phyloP scores from a whole-genome alignment of 495 filamentous ascomycete genomes.

The Penicillium bovifimosum region DNA sequence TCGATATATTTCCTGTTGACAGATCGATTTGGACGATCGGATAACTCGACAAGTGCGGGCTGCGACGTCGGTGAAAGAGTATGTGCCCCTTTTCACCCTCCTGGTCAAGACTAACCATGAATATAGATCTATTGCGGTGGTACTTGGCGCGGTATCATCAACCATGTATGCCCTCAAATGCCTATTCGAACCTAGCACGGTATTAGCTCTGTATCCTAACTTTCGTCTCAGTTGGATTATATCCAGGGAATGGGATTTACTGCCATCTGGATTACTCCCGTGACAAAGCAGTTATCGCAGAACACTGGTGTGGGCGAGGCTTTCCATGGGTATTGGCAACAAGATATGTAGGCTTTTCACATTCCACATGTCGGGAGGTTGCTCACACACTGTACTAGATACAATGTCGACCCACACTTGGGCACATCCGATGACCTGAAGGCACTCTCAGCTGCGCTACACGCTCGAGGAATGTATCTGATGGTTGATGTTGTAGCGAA shows the following conservation, averaged over 20 bases:
- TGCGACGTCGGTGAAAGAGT: slow-evolving; percentile 43
- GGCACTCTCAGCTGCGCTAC: slow-evolving; percentile 52
- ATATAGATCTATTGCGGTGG: slow-evolving; percentile 63
- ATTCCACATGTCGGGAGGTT: not conserved
- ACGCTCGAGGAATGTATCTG: slow-evolving; percentile 61
- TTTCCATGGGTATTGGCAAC: slow-evolving; percentile 76
- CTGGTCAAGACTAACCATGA: not conserved
- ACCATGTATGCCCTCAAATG: slow-evolving; percentile 42
- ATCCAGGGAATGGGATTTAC: slow-evolving; percentile 76
- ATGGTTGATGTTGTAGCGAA: slow-evolving; percentile 84
- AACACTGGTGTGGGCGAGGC: slow-evolving; percentile 48
- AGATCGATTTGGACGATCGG: slow-evolving; percentile 65
- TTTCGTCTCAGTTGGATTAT: slow-evolving; percentile 34
- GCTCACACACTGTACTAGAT: slow-evolving; percentile 22
- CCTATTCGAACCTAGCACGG: not conserved
- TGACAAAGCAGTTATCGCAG: slow-evolving; percentile 55
- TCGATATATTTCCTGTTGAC: slow-evolving; percentile 73
- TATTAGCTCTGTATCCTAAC: not conserved
- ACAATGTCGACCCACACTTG: slow-evolving; percentile 57
- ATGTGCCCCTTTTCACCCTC: not conserved
- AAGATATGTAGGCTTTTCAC: slow-evolving; percentile 45
- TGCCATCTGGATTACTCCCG: slow-evolving; percentile 77
- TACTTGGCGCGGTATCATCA: slow-evolving; percentile 65
- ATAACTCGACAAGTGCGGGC: slow-evolving; percentile 55
- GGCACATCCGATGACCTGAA: slow-evolving; percentile 59